These are phyloP conservation scores for Epichloe scottii DNA, from an alignment of 2,329 filamentous ascomycete species.

Conservation along the genomic window DNA sequence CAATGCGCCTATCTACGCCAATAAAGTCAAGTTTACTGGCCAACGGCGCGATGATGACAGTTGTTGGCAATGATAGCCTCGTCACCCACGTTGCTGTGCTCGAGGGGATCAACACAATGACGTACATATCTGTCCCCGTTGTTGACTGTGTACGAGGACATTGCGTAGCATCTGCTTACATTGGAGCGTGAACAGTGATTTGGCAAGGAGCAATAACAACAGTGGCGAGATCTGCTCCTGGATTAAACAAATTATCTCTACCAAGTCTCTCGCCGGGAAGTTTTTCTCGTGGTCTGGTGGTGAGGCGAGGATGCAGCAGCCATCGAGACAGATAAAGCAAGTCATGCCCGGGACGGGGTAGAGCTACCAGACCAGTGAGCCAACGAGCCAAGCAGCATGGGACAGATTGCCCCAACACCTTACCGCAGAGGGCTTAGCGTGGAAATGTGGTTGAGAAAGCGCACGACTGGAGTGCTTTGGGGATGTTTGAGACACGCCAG, in stretches of 20 bases:
- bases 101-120: not conserved
- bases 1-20: not conserved
- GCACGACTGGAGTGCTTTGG: not conserved
- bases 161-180: too few species aligned
- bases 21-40: not conserved
- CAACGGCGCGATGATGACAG: not conserved
- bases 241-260: too few species aligned
- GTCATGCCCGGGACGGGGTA: too few species aligned
- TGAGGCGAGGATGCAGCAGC: too few species aligned
- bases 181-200: too few species aligned
- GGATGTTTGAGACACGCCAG: not conserved
- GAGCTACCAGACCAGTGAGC: not conserved
- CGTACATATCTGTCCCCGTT: not conserved
- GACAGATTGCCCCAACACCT: not conserved
- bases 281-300: too few species aligned
- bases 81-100: not conserved
- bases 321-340: too few species aligned
- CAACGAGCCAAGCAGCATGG: conserved; percentile 1
- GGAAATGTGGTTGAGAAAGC: conserved; percentile 13
- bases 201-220: too few species aligned
- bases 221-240: too few species aligned
- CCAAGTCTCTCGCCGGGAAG: too few species aligned
- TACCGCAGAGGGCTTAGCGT: conserved; percentile 9
- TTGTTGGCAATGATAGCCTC: not conserved
- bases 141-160: not conserved